Percentiles rank a stretch among this genome's conserved stretches.
Conservation (phyloP, 331 rosid species). For the Phaseolus coccineus region DNA sequence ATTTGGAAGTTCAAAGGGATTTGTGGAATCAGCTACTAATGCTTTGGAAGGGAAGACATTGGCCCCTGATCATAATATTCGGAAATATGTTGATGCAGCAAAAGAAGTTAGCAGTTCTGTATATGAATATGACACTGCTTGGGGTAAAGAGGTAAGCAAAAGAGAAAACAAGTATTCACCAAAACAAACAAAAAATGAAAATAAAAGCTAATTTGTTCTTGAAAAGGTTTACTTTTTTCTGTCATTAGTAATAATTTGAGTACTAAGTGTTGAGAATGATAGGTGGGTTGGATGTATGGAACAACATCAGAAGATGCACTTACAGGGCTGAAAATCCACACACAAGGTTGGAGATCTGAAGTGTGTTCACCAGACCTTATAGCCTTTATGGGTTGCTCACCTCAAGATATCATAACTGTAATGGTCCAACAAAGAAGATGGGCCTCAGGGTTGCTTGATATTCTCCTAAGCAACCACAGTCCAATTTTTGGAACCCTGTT, state of each 20-base stretch:
- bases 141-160: slow-evolving; percentile 58
- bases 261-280: not conserved
- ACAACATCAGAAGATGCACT: slow-evolving; percentile 60
- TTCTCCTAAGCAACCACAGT: slow-evolving; percentile 54
- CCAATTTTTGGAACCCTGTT: slow-evolving; percentile 55
- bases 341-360: slow-evolving; percentile 70
- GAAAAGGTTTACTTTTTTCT: not conserved
- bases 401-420: slow-evolving; percentile 44
- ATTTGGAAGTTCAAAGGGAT: slow-evolving; percentile 58
- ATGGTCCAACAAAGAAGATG: slow-evolving; percentile 65
- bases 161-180: too few relatives aligned
- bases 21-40: slow-evolving; percentile 45
- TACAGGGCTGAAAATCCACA: slow-evolving; percentile 67
- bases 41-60: slow-evolving; percentile 50
- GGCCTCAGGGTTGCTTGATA: slow-evolving; percentile 59
- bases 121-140: slow-evolving; percentile 59
- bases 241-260: too few relatives aligned
- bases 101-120: slow-evolving; percentile 48
- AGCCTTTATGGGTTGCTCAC: slow-evolving; percentile 64
- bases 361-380: slow-evolving; percentile 45
- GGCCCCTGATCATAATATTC: not conserved
- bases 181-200: too few relatives aligned
- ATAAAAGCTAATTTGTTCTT: too few relatives aligned
- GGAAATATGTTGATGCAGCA: slow-evolving; percentile 48
- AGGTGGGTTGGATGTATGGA: slow-evolving; percentile 79